phyloP scores from a whole-genome alignment of 768 basidiomycete genomes.

The Psilocybe cubensis region DNA sequence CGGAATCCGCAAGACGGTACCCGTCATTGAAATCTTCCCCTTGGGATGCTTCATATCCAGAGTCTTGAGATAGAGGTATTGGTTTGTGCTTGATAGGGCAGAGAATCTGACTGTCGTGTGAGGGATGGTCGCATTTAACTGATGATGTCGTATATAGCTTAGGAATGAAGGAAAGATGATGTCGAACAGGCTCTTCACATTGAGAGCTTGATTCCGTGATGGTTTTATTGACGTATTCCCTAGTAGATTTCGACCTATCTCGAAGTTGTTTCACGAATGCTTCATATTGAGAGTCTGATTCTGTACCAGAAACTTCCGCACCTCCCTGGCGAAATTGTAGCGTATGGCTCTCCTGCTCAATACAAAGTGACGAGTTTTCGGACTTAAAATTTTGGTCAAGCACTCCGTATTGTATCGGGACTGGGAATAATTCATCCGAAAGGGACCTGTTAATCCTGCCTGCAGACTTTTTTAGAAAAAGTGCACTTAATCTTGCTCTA shows the following conservation, averaged over 20 bases:
- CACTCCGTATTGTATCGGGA: constrained; percentile 20
- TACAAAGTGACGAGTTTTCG: constrained; percentile 15
- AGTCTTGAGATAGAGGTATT: neutral
- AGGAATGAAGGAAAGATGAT: too few species aligned
- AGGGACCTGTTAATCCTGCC: constrained; percentile 10
- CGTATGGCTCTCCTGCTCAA: neutral
- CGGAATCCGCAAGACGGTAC: neutral
- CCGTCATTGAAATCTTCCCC: neutral
- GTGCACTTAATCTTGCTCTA: neutral
- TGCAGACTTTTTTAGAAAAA: neutral
- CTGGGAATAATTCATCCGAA: constrained; percentile 25
- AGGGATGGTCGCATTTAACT: neutral
- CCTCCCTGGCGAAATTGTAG: neutral
- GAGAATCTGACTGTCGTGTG: neutral
- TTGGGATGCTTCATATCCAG: neutral
- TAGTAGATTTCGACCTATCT: too few species aligned
- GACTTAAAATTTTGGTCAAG: constrained; percentile 15
- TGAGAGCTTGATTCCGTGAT: too few species aligned
- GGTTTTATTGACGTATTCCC: too few species aligned
- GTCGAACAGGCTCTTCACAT: too few species aligned
- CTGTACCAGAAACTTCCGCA: constrained; percentile 36
- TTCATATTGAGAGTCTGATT: constrained; percentile 41
- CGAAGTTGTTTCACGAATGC: too few species aligned
- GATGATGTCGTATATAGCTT: too few species aligned
- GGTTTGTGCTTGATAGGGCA: neutral